Percentiles rank a stretch among this genome's conserved stretches.
phyloP scores from a whole-genome alignment of 352 stramenopile species.

The Globisporangium okanoganense region DNA sequence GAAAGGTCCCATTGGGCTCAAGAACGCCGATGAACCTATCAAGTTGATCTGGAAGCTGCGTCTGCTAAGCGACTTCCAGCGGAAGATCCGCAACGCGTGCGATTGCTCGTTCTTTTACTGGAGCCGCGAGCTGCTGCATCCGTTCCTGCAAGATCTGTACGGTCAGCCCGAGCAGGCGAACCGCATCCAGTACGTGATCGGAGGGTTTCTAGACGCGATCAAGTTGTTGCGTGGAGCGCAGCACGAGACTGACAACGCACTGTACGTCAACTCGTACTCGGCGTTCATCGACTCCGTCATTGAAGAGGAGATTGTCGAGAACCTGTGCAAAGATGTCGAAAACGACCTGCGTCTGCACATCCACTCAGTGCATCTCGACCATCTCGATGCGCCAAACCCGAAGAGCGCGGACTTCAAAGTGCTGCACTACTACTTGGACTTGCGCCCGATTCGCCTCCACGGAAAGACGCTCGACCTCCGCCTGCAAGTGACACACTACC shows the following conservation, averaged over 20 bases:
- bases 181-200: conserved; percentile 80
- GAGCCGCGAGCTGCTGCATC: conserved; percentile 85
- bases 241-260: conserved; percentile 65
- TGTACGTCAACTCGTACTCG: conserved; percentile 68
- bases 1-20: conserved; percentile 37
- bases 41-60: conserved; percentile 85
- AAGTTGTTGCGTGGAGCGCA: conserved; percentile 70
- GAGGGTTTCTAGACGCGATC: conserved; percentile 75
- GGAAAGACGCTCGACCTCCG: conserved; percentile 85
- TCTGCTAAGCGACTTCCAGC: conserved; percentile 87
- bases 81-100: conserved; percentile 78
- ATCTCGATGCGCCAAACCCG: conserved; percentile 84
- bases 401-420: conserved; percentile 83
- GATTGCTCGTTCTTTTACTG: conserved; percentile 94
- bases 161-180: conserved; percentile 73
- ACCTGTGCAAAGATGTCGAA: conserved; percentile 92
- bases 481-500: conserved; percentile 86
- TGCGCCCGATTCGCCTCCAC: conserved; percentile 88
- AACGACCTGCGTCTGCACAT: conserved; percentile 91
- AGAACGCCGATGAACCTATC: conserved; percentile 65
- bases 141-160: conserved; percentile 86
- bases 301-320: conserved; percentile 86
- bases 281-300: conserved; percentile 82
- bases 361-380: conserved; percentile 83
- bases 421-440: conserved; percentile 79